These are phyloP conservation scores for Pneumocystis carinii DNA, from an alignment of 1,139 yeast genomes.

Conservation along the genomic window DNA sequence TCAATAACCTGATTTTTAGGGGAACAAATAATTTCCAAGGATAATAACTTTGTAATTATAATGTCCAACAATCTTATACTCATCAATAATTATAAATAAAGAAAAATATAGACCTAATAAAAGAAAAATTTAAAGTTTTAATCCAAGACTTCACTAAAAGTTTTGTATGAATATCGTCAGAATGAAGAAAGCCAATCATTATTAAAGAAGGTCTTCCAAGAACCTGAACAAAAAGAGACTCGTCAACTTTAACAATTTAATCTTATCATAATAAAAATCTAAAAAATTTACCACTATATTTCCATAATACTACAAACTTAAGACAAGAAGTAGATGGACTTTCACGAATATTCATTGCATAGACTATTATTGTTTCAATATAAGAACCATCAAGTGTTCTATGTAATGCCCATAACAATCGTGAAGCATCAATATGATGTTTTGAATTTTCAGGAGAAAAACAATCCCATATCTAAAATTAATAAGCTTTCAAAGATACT, in stretches of 20 bases:
- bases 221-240: not conserved
- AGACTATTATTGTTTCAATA: not conserved
- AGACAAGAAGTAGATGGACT: not conserved
- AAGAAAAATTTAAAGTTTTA: not conserved
- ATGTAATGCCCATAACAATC: not conserved
- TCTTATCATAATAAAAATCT: not conserved
- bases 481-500: not conserved
- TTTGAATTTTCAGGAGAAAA: not conserved
- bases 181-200: not conserved
- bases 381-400: not conserved
- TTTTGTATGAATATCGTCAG: not conserved
- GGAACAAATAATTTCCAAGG: not conserved
- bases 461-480: slow-evolving; percentile 1
- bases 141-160: not conserved
- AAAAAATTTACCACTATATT: not conserved
- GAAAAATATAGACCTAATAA: not conserved
- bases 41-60: not conserved
- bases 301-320: not conserved
- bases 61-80: not conserved
- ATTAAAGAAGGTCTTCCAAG: not conserved
- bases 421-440: not conserved
- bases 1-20: not conserved
- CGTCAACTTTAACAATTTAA: not conserved
- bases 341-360: slow-evolving; percentile 1
- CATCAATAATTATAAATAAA: not conserved